Evolutionary conservation across 2,329 filamentous ascomycete species (phyloP).

Genomic region (Aspergillus proliferans): DNA sequence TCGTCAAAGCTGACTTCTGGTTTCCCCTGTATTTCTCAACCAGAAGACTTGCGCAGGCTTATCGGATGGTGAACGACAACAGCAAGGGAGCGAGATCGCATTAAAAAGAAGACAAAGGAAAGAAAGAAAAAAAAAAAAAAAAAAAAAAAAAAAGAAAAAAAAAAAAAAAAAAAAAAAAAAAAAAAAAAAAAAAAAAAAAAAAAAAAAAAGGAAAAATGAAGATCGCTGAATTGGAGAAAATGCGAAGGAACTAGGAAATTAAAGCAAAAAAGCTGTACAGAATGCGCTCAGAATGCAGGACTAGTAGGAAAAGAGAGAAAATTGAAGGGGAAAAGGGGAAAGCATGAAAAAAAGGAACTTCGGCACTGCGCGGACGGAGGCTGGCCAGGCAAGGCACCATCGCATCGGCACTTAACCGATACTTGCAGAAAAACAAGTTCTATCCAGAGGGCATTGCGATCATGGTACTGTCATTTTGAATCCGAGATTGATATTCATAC

Average conservation of each 20-base stretch:
- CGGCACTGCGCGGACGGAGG: constrained; percentile 12
- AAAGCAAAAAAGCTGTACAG: background rate
- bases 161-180: no score
- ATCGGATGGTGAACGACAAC: background rate
- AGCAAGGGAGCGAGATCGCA: background rate
- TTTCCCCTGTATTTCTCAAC: no score
- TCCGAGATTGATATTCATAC: no score
- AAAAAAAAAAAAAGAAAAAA: no score
- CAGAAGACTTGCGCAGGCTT: no score
- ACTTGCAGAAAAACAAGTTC: background rate
- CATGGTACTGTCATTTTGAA: no score
- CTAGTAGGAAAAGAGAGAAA: constrained; percentile 1
- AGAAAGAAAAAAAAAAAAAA: no score
- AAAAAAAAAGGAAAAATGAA: background rate
- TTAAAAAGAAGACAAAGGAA: background rate
- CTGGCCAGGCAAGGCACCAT: background rate
- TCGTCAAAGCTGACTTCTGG: no score
- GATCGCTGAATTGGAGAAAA: background rate
- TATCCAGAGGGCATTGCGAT: no score
- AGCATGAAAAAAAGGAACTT: constrained; percentile 3
- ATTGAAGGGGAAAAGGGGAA: constrained; percentile 1
- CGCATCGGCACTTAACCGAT: no score
- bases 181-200: no score
- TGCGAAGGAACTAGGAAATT: background rate
- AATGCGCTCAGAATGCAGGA: background rate